Conservation (phyloP, 2,329 filamentous ascomycete genomes). For the Calonectria ilicicola region DNA sequence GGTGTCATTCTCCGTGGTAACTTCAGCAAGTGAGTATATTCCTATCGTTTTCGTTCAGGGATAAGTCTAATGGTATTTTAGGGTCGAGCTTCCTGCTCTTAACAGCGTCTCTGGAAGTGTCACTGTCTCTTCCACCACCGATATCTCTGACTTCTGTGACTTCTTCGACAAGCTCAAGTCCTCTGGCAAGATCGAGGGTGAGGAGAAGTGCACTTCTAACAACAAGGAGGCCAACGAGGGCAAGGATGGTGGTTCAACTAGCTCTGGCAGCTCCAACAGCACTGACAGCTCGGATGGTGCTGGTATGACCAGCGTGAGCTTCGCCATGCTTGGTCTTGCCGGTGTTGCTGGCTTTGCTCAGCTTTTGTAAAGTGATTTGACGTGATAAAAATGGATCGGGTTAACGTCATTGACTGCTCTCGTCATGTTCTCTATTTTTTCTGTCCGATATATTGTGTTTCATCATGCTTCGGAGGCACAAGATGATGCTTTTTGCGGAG, state of each 20-base stretch:
- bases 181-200: constrained; percentile 57
- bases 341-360: constrained; percentile 61
- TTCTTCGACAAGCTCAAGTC: constrained; percentile 61
- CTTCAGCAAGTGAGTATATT: constrained; percentile 79
- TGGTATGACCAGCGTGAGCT: constrained; percentile 59
- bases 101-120: constrained; percentile 78
- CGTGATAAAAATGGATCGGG: constrained; percentile 44
- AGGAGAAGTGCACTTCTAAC: constrained; percentile 61
- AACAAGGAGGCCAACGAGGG: constrained; percentile 65
- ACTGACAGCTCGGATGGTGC: constrained; percentile 56
- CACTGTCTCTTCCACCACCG: constrained; percentile 74
- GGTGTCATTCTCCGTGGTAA: constrained; percentile 87
- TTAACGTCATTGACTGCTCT: constrained; percentile 52
- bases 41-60: background rate
- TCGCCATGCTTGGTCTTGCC: constrained; percentile 59
- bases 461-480: constrained; percentile 44
- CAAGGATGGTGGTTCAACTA: constrained; percentile 47
- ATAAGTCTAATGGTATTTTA: constrained; percentile 49
- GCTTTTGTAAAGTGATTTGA: constrained; percentile 59
- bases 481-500: constrained; percentile 42
- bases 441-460: constrained; percentile 51
- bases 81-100: constrained; percentile 77
- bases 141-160: constrained; percentile 66
- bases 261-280: constrained; percentile 40
- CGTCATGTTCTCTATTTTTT: constrained; percentile 49